Percentiles rank a stretch among this genome's conserved stretches.
These are phyloP conservation scores for Fusarium metavorans DNA, from an alignment of 2,329 filamentous ascomycete species.

Conservation along the genomic window DNA sequence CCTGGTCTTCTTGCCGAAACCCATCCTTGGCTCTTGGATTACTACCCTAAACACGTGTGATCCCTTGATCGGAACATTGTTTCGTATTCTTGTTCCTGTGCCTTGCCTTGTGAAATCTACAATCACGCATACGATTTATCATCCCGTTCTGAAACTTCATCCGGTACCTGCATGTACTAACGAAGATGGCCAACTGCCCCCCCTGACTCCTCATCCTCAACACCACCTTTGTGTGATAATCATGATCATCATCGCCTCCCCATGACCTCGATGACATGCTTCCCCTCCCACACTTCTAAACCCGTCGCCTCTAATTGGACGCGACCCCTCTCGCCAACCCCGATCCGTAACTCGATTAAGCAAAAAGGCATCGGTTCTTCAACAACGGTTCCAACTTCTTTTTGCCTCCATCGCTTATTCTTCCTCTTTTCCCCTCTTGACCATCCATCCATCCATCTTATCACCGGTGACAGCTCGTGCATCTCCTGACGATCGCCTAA, in stretches of 20 bases:
- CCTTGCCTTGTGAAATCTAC: conserved; percentile 14
- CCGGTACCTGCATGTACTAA: conserved; percentile 25
- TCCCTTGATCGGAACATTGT: neutral
- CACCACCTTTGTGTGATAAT: conserved; percentile 21
- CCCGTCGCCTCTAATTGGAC: conserved; percentile 6
- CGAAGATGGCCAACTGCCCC: neutral
- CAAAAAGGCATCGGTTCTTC: neutral
- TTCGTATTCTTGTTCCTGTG: conserved; percentile 31
- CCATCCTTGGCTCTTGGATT: neutral
- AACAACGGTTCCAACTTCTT: conserved; percentile 1
- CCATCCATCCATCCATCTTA: conserved; percentile 3
- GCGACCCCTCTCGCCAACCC: conserved; percentile 15
- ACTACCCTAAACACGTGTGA: conserved; percentile 32
- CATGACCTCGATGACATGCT: conserved; percentile 17
- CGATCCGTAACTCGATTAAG: neutral
- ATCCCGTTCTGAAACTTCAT: conserved; percentile 6
- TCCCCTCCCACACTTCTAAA: neutral
- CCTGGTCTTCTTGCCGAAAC: neutral
- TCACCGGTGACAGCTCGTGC: neutral
- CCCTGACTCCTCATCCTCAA: neutral
- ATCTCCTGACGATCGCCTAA: conserved; percentile 35
- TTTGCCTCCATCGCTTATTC: conserved; percentile 1
- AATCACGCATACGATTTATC: neutral
- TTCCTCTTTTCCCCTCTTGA: neutral
- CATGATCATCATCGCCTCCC: conserved; percentile 30